These are phyloP conservation scores for Pythium grandisporangium DNA, from an alignment of 352 stramenopile genomes.

Conservation along the genomic window DNA sequence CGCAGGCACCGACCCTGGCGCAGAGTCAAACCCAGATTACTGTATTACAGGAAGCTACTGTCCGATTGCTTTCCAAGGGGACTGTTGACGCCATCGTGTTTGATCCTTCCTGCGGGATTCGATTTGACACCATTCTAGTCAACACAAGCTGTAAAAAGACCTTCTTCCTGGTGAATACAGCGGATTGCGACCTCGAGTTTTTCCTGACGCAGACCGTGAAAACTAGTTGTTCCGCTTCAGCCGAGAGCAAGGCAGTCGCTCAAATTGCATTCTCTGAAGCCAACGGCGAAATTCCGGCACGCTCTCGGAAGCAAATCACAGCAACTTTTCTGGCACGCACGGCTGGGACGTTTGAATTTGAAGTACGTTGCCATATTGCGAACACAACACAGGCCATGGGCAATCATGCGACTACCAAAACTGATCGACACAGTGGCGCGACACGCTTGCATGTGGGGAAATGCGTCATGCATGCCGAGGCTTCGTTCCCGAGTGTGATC, in stretches of 20 bases:
- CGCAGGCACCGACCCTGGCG: constrained; percentile 7
- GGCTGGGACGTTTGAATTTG: constrained; percentile 62
- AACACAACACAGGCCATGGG: not conserved
- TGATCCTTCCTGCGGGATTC: constrained; percentile 41
- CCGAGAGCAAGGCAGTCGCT: too few relatives aligned
- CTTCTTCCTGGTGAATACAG: constrained; percentile 66
- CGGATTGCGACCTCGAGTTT: constrained; percentile 70
- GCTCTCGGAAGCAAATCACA: constrained; percentile 66
- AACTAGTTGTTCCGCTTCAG: too few relatives aligned
- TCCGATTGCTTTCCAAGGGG: constrained; percentile 65
- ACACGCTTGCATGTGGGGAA: constrained; percentile 12
- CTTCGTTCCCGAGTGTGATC: constrained; percentile 82
- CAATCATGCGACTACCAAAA: not conserved
- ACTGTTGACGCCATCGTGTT: constrained; percentile 74
- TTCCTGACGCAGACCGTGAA: constrained; percentile 29
- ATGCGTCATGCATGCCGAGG: constrained; percentile 52
- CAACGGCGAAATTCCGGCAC: constrained; percentile 54
- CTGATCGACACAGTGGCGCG: not conserved
- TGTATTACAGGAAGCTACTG: constrained; percentile 45
- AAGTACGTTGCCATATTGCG: constrained; percentile 46
- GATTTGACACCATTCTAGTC: constrained; percentile 82
- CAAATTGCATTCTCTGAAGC: constrained; percentile 40
- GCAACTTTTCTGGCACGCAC: constrained; percentile 65
- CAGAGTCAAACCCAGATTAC: constrained; percentile 13
- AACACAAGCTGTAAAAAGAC: constrained; percentile 61